Conservation (phyloP, 2,329 filamentous ascomycete species). For the Talaromyces amestolkiae region DNA sequence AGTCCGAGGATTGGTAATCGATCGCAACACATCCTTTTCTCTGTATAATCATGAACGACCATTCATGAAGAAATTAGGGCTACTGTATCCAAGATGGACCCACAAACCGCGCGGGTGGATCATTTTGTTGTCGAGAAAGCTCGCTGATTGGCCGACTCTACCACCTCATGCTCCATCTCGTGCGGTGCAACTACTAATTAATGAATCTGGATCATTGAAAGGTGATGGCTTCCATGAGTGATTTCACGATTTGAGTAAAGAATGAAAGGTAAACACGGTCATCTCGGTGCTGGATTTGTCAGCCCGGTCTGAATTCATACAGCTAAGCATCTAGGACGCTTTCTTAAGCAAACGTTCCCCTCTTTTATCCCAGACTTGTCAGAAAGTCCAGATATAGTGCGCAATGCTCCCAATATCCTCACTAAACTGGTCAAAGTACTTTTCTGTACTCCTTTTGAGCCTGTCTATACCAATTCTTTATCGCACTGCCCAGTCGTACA, state of each 20-base stretch:
- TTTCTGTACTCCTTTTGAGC: constrained; percentile 8
- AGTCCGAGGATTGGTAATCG: constrained; percentile 1
- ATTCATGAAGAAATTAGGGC: background rate
- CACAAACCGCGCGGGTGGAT: constrained; percentile 4
- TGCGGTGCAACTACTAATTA: background rate
- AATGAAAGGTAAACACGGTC: background rate
- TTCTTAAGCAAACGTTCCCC: background rate
- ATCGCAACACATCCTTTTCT: background rate
- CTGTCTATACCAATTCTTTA: background rate
- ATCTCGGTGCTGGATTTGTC: constrained; percentile 4
- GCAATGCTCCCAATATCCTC: background rate
- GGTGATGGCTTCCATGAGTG: background rate
- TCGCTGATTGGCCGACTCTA: background rate
- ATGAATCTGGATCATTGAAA: background rate
- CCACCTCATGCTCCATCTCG: background rate
- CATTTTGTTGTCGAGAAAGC: background rate
- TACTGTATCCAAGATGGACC: background rate
- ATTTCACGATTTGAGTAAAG: background rate
- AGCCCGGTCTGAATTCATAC: background rate
- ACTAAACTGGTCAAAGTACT: background rate
- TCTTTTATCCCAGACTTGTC: background rate
- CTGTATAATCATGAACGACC: background rate
- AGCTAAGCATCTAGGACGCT: background rate
- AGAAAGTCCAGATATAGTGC: background rate
- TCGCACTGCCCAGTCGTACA: background rate